Percentiles rank a stretch among this genome's conserved stretches.
Evolutionary conservation across 2,329 filamentous ascomycete species (phyloP).

Genomic region (Drechslerella stenobrocha): DNA sequence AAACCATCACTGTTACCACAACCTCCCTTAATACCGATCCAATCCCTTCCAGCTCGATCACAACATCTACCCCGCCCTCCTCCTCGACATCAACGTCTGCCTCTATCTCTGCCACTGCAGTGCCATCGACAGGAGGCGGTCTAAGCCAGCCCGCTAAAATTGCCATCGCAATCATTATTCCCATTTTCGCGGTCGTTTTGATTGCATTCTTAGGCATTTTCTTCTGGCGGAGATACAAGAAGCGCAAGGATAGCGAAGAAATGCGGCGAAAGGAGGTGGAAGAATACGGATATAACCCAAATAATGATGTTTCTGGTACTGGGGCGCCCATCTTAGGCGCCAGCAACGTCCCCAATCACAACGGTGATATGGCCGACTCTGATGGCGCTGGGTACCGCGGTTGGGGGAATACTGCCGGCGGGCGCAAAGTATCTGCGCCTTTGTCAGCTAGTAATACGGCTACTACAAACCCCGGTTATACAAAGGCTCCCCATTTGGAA

Average conservation of each 20-base stretch:
- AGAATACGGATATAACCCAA: conserved; percentile 97
- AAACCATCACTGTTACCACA: conserved; percentile 52
- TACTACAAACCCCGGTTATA: conserved; percentile 14
- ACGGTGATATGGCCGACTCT: conserved; percentile 78
- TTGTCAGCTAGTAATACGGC: conserved; percentile 76
- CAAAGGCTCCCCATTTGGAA: conserved; percentile 16
- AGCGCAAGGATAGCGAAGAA: conserved; percentile 80
- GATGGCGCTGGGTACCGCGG: conserved; percentile 81
- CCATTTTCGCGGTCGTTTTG: conserved; percentile 82
- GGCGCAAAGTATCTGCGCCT: conserved; percentile 74
- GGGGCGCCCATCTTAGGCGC: conserved; percentile 57
- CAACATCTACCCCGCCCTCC: conserved; percentile 46
- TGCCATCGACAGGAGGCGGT: conserved; percentile 55
- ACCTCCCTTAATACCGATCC: conserved; percentile 52
- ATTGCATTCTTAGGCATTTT: conserved; percentile 76
- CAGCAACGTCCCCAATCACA: conserved; percentile 59
- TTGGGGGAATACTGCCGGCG: conserved; percentile 79
- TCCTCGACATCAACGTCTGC: conserved; percentile 52
- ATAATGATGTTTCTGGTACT: conserved; percentile 71
- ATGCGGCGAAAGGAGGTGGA: conserved; percentile 92
- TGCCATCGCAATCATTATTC: conserved; percentile 89
- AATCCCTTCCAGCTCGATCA: conserved; percentile 42
- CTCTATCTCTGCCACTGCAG: conserved; percentile 42
- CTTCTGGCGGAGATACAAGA: conserved; percentile 86
- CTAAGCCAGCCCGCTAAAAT: conserved; percentile 71